A percentile compares a stretch with the other conserved stretches of the same genome.
Evolutionary conservation across 1,284 basidiomycete genomes (phyloP).

Genomic region (Somion occarium): DNA sequence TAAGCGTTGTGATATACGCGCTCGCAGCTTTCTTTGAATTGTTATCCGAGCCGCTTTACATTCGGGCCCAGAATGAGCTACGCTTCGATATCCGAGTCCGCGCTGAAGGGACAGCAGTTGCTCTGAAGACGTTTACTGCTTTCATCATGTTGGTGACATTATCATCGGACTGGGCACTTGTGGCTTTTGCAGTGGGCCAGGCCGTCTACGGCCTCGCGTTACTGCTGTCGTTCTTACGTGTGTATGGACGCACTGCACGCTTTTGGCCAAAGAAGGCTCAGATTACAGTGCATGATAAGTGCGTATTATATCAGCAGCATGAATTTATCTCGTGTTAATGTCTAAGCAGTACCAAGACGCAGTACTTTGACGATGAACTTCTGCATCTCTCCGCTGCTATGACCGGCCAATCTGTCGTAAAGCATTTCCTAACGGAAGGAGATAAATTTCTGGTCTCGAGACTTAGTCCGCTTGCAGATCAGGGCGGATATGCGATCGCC

Average conservation of each 20-base stretch:
- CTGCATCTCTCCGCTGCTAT: conserved; percentile 71
- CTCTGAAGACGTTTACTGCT: conserved; percentile 68
- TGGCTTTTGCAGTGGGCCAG: conserved; percentile 84
- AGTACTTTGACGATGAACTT: conserved; percentile 45
- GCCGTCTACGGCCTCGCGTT: conserved; percentile 53
- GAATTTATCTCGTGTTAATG: too few species aligned
- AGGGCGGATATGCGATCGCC: conserved; percentile 92
- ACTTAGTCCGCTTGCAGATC: conserved; percentile 79
- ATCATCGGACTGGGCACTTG: conserved; percentile 48
- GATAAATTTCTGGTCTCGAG: conserved; percentile 88
- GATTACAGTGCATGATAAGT: conserved; percentile 25
- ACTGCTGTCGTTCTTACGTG: conserved; percentile 28
- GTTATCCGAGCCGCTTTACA: conserved; percentile 80
- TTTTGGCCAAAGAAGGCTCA: conserved; percentile 20
- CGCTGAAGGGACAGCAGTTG: conserved; percentile 81
- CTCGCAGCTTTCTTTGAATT: conserved; percentile 74
- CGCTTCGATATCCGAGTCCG: conserved; percentile 66
- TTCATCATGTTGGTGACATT: conserved; percentile 59
- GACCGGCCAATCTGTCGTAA: conserved; percentile 83
- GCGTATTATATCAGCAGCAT: conserved; percentile 18
- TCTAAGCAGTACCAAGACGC: conserved; percentile 16
- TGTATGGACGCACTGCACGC: conserved; percentile 17
- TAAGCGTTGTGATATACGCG: conserved; percentile 67
- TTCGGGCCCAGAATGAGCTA: conserved; percentile 67
- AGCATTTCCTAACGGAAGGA: conserved; percentile 93